These are phyloP conservation scores for Stenocarpella maydis DNA, from an alignment of 2,329 filamentous ascomycete genomes.

Conservation along the genomic window DNA sequence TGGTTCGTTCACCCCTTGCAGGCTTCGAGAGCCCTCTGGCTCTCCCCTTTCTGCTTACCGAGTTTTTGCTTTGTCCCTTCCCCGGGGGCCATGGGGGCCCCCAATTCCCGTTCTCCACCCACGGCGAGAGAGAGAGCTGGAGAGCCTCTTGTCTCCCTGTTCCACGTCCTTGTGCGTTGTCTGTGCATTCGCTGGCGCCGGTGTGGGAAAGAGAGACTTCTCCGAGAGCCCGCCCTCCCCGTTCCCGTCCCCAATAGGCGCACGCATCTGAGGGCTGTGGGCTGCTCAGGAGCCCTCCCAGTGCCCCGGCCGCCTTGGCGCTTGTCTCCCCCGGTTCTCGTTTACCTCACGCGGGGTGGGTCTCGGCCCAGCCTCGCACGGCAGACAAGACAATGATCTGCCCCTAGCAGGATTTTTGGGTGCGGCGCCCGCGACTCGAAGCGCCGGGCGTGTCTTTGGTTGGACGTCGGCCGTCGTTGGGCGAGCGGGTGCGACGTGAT, in stretches of 20 bases:
- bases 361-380: constrained; percentile 19
- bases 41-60: constrained; percentile 1
- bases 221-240: no score
- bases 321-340: neutral
- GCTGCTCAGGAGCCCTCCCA: neutral
- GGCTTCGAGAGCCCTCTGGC: neutral
- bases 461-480: constrained; percentile 21
- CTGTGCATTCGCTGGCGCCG: constrained; percentile 31
- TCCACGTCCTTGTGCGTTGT: constrained; percentile 25
- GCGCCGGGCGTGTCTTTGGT: neutral
- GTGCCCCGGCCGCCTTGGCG: neutral
- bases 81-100: constrained; percentile 1
- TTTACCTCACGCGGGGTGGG: neutral
- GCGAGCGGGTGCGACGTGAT: constrained; percentile 31
- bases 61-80: neutral
- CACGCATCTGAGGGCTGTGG: constrained; percentile 17
- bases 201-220: neutral
- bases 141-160: neutral
- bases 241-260: constrained; percentile 16
- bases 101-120: constrained; percentile 16
- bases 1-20: constrained; percentile 22
- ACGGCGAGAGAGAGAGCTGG: neutral
- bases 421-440: neutral
- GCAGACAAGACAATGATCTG: constrained; percentile 13
- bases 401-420: neutral